These are phyloP conservation scores for Diplodia mutila DNA, from an alignment of 2,329 filamentous ascomycete genomes.

Conservation along the genomic window DNA sequence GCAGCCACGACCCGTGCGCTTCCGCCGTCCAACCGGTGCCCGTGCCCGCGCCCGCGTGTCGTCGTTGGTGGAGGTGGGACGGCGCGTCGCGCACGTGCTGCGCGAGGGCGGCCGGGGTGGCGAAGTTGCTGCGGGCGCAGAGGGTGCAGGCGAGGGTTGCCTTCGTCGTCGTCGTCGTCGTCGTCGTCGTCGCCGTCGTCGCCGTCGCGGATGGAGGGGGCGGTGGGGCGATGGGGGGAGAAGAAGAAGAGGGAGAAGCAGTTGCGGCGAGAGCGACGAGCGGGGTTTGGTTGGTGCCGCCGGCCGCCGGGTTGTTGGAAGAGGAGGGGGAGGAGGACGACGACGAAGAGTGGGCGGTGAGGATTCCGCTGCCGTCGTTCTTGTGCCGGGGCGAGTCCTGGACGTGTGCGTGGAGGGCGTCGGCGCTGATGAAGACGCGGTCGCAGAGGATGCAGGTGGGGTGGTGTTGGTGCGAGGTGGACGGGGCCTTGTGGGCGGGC, in stretches of 20 bases:
- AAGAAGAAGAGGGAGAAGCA: too few relatives aligned
- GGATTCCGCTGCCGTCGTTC: neutral
- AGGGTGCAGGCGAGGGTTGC: neutral
- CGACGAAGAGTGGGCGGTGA: too few relatives aligned
- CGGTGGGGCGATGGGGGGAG: too few relatives aligned
- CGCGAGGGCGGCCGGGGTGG: neutral
- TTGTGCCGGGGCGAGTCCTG: neutral
- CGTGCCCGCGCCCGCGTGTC: too few relatives aligned
- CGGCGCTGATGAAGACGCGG: neutral
- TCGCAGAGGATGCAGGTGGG: neutral
- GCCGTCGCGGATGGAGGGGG: neutral
- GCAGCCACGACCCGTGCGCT: too few relatives aligned
- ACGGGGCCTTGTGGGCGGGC: neutral
- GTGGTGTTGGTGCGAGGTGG: neutral
- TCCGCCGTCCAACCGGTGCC: too few relatives aligned
- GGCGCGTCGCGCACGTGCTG: neutral
- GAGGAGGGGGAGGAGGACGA: neutral
- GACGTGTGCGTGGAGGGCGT: neutral
- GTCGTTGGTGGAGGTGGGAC: too few relatives aligned
- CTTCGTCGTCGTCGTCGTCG: neutral
- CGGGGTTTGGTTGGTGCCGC: neutral
- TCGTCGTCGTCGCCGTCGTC: neutral
- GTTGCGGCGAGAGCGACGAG: neutral
- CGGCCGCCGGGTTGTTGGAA: neutral
- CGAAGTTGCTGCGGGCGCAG: neutral